These are phyloP conservation scores for Pythium phragmiticola DNA, from an alignment of 352 stramenopile species.

Conservation along the genomic window DNA sequence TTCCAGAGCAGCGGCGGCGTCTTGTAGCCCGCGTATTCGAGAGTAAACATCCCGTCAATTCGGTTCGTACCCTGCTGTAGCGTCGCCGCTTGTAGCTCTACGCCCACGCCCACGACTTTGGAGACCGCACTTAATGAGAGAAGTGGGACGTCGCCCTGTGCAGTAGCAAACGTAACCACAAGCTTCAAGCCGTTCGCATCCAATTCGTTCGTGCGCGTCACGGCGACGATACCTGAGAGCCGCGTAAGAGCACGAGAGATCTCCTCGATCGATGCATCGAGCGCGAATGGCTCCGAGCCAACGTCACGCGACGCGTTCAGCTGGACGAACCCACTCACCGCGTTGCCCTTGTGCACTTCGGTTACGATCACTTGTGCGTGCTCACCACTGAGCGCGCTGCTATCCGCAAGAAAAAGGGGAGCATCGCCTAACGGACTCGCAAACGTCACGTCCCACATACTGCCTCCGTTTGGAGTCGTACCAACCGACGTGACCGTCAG, in stretches of 20 bases:
- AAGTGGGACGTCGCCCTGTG: slow-evolving; percentile 30
- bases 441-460: slow-evolving; percentile 51
- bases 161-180: slow-evolving; percentile 28
- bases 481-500: slow-evolving; percentile 29
- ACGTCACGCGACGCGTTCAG: slow-evolving; percentile 18
- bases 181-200: slow-evolving; percentile 29
- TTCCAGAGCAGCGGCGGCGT: slow-evolving; percentile 72
- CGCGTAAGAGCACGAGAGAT: slow-evolving; percentile 20
- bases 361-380: slow-evolving; percentile 17
- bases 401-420: slow-evolving; percentile 25
- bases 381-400: slow-evolving; percentile 28
- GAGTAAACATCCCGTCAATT: slow-evolving; percentile 47
- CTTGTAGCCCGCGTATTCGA: slow-evolving; percentile 46
- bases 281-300: slow-evolving; percentile 25
- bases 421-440: slow-evolving; percentile 31
- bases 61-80: slow-evolving; percentile 37
- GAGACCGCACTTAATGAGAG: slow-evolving; percentile 23
- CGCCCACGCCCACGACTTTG: slow-evolving; percentile 27
- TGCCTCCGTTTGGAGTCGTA: slow-evolving; percentile 31
- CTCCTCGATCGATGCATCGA: slow-evolving; percentile 22
- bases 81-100: slow-evolving; percentile 27
- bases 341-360: slow-evolving; percentile 34
- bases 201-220: slow-evolving; percentile 6
- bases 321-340: slow-evolving; percentile 30
- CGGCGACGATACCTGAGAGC: slow-evolving; percentile 1